These are phyloP conservation scores for Colletotrichum tofieldiae DNA, from an alignment of 2,329 filamentous ascomycete genomes.

Conservation along the genomic window DNA sequence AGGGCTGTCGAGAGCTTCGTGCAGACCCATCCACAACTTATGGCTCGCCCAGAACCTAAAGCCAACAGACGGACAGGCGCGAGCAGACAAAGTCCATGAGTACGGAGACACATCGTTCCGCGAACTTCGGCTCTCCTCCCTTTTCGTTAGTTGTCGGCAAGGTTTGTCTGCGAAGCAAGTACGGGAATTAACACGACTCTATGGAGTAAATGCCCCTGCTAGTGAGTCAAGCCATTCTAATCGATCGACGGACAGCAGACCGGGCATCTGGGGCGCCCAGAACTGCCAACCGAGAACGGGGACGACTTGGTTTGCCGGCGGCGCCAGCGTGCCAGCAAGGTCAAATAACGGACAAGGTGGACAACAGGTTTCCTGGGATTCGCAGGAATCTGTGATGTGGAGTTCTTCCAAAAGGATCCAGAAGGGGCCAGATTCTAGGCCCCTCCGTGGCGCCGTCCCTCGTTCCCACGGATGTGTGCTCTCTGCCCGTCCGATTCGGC, in stretches of 20 bases:
- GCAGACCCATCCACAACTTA: neutral
- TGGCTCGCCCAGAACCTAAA: constrained; percentile 2
- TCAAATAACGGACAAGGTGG: neutral
- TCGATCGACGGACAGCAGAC: constrained; percentile 1
- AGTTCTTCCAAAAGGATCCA: neutral
- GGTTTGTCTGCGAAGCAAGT: neutral
- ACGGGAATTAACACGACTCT: constrained; percentile 5
- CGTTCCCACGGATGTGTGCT: neutral
- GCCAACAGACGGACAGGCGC: neutral
- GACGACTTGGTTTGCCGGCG: neutral
- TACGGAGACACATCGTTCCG: constrained; percentile 11
- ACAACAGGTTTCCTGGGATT: constrained; percentile 7
- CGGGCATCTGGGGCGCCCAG: neutral
- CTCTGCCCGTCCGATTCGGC: constrained; percentile 32
- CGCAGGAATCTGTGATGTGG: constrained; percentile 8
- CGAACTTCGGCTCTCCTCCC: neutral
- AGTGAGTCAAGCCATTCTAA: neutral
- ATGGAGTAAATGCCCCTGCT: neutral
- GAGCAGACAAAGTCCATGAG: neutral
- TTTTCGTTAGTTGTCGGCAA: neutral
- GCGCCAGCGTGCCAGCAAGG: neutral
- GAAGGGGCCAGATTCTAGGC: constrained; percentile 7
- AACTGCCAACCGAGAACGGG: constrained; percentile 6
- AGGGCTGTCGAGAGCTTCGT: constrained; percentile 4
- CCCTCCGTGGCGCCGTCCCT: neutral